Base-by-base conservation (phyloP, 1,284 basidiomycete species). In the Leccinum pseudoinsigne region DNA sequence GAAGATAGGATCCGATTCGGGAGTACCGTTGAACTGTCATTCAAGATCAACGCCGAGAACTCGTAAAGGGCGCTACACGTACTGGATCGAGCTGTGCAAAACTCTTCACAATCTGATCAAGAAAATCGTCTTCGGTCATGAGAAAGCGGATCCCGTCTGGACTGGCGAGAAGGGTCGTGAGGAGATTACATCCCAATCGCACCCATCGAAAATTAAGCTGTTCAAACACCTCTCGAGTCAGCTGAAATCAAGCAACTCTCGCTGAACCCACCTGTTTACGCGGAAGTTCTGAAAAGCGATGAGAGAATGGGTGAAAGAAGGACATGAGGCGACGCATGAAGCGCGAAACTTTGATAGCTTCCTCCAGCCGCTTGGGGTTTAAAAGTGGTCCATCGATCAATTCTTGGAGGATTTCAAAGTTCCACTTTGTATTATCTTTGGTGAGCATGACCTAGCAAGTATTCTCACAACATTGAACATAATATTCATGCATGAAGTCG, bases 21-120 rank as follows among this genome's bases (percentile, higher is more conserved):
- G 84, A 11, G 82, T 79, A 6, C 85, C 84, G 66, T 89, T 90
- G 70, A 87, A 88, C 89, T 92, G 62, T 38, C 7, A 6, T 56
- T 50, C 38, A n/a, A 2, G 36, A 31, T 72, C 31, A 62, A 59
- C 31, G 59, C 47, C 47, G 55, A 1, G 26, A 59, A 55, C 16
- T 26, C 28, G 23, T 36, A 55, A 40, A 58, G 23, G 28, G 53
- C 11, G 57, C 45, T 59, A 51, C 16, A 77, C 88, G 70, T 67
- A 97, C 93, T 34, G 94, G 93, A 79, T 98, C 95, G 34, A 99
- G 84, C 74, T 98, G 95, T 0, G 90, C 89, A 71, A 99, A 93
- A 64, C 93, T 89, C 68, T 93, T 92, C 18, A 90, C 87, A 47
- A 99, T 86, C 73, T 99, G 94, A 42, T 82, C 80, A 63, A 99